Conservation (phyloP, 83 land plant species). For the Isoetes engelmannii region DNA sequence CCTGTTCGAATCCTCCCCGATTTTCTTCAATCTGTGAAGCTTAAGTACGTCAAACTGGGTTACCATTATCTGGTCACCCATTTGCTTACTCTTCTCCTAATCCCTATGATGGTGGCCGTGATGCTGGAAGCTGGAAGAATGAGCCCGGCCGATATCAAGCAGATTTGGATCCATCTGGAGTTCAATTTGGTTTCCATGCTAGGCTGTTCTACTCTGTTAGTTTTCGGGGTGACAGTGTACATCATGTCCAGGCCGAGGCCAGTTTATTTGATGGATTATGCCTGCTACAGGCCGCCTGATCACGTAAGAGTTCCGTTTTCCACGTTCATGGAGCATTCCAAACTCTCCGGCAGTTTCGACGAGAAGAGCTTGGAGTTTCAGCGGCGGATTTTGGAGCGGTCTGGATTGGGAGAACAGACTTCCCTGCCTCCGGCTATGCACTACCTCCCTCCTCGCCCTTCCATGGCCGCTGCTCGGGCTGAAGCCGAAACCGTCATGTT, state of each 20-base stretch:
- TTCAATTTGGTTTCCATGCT: constrained; percentile 46
- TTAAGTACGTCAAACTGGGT: constrained; percentile 55
- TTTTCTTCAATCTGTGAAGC: constrained; percentile 47
- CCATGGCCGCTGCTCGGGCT: constrained; percentile 45
- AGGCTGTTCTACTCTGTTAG: constrained; percentile 31
- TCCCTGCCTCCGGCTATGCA: constrained; percentile 41
- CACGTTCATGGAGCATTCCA: constrained; percentile 40
- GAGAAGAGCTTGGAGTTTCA: constrained; percentile 46
- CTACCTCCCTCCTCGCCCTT: constrained; percentile 33
- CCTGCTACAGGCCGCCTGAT: constrained; percentile 42
- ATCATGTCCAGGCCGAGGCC: constrained; percentile 45
- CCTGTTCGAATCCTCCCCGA: constrained; percentile 36
- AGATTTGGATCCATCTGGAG: constrained; percentile 44
- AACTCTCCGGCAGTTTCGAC: constrained; percentile 36
- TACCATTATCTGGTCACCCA: constrained; percentile 50
- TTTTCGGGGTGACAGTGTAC: constrained; percentile 41
- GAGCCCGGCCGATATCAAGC: constrained; percentile 35
- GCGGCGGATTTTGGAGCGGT: constrained; percentile 48
- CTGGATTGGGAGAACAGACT: constrained; percentile 51
- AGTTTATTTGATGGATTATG: constrained; percentile 42
- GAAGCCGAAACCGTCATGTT: constrained; percentile 58
- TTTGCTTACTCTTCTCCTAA: constrained; percentile 40
- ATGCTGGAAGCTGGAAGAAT: constrained; percentile 30
- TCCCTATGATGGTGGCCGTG: constrained; percentile 42
- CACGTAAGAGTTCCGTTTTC: constrained; percentile 21